Conservation (phyloP, 495 filamentous ascomycete genomes). For the Paragyromitra xinjiangensis region DNA sequence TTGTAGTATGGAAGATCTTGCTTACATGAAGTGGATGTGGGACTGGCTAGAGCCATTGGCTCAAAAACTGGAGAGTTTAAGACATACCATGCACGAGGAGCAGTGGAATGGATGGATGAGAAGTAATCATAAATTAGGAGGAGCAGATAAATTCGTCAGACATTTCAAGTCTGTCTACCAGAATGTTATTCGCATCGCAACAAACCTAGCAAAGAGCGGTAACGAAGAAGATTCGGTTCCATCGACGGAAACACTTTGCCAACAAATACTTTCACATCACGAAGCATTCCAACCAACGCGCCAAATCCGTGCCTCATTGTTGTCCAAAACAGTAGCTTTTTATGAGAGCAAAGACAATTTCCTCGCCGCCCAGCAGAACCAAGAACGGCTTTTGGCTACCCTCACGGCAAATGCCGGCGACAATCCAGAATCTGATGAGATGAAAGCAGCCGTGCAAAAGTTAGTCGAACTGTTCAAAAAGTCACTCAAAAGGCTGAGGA, state of each 20-base stretch:
- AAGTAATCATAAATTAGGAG: neutral
- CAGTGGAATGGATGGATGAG: neutral
- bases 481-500: neutral
- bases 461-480: constrained; percentile 8
- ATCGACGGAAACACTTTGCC: neutral
- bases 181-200: neutral
- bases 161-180: neutral
- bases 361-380: constrained; percentile 2
- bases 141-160: neutral
- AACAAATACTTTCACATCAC: constrained; percentile 3
- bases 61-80: neutral
- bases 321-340: neutral
- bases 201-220: neutral
- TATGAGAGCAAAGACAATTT: constrained; percentile 7
- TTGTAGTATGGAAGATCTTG: constrained; percentile 1
- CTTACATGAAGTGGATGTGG: constrained; percentile 23
- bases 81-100: accelerated
- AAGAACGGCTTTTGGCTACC: neutral
- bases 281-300: neutral
- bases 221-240: neutral
- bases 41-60: neutral
- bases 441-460: neutral
- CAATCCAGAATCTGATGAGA: neutral
- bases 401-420: neutral
- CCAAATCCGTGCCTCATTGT: neutral